Conservation (phyloP, 495 filamentous ascomycete species). For the Platismatia glauca region DNA sequence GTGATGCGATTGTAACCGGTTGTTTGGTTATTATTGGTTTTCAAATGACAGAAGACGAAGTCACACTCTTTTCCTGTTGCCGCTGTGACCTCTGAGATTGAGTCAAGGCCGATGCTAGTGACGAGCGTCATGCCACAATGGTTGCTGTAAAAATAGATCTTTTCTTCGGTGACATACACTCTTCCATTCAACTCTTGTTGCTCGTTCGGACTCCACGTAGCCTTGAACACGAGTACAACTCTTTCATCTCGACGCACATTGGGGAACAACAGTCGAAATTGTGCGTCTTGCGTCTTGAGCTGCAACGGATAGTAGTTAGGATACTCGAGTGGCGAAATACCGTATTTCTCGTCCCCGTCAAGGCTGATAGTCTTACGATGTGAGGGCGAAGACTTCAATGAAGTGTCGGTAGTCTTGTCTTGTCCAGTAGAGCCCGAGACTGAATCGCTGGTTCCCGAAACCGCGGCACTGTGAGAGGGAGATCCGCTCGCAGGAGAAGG, state of each 20-base stretch:
- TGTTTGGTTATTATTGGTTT: slow-evolving; percentile 43
- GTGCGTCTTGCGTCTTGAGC: slow-evolving; percentile 79
- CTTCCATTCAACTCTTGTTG: slow-evolving; percentile 78
- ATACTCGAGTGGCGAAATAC: slow-evolving; percentile 48
- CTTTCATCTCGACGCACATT: slow-evolving; percentile 63
- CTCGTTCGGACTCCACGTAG: slow-evolving; percentile 66
- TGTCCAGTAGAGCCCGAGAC: slow-evolving; percentile 12
- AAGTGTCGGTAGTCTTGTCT: slow-evolving; percentile 15
- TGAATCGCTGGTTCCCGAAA: slow-evolving; percentile 11
- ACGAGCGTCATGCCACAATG: slow-evolving; percentile 86
- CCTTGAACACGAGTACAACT: slow-evolving; percentile 69
- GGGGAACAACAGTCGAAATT: slow-evolving; percentile 87
- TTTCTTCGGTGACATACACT: slow-evolving; percentile 74
- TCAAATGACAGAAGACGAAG: slow-evolving; percentile 82
- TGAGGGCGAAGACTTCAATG: slow-evolving; percentile 17
- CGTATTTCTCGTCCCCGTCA: slow-evolving; percentile 48
- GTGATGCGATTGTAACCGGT: slow-evolving; percentile 63
- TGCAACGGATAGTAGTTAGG: slow-evolving; percentile 75
- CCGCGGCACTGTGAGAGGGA: not conserved
- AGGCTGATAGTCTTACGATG: slow-evolving; percentile 81
- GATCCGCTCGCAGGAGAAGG: slow-evolving; percentile 24
- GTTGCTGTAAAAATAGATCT: slow-evolving; percentile 93
- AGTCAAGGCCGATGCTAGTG: slow-evolving; percentile 60
- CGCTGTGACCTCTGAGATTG: slow-evolving; percentile 78
- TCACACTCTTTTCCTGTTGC: slow-evolving; percentile 86